A percentile compares a stretch with the other conserved stretches of the same genome.
phyloP scores from a whole-genome alignment of 164 flowering plant species.

The Berberis vulgaris region DNA sequence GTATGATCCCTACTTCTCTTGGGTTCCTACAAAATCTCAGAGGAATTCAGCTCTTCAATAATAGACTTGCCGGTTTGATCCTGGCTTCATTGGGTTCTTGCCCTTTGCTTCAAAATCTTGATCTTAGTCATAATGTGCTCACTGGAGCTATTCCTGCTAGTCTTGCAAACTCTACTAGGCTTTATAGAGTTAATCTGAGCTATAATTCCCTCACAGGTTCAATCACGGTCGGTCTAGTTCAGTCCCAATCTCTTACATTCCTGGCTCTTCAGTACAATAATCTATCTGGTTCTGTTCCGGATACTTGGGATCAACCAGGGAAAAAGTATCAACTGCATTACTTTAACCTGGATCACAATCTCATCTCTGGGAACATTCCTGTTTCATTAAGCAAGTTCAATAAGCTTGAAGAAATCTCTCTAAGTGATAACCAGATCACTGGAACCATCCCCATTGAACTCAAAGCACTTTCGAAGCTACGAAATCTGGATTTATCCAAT shows the following conservation, averaged over 20 bases:
- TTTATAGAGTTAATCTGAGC: conserved; percentile 70
- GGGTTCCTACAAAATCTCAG: conserved; percentile 65
- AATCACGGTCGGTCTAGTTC: conserved; percentile 45
- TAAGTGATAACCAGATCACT: conserved; percentile 43
- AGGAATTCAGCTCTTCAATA: conserved; percentile 77
- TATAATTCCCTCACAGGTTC: conserved; percentile 58
- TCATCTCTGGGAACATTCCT: conserved; percentile 49
- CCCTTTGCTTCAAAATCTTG: conserved; percentile 54
- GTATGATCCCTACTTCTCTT: conserved; percentile 58
- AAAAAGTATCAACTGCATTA: conserved; percentile 33
- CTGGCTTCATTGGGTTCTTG: conserved; percentile 62
- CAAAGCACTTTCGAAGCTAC: conserved; percentile 39
- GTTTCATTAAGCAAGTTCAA: conserved; percentile 33
- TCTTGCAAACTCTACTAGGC: conserved; percentile 47
- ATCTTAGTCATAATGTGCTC: conserved; percentile 67
- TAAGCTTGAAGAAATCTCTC: conserved; percentile 39
- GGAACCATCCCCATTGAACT: conserved; percentile 54
- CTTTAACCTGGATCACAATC: conserved; percentile 52
- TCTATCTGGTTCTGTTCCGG: conserved; percentile 68
- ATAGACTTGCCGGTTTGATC: conserved; percentile 68
- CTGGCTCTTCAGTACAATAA: conserved; percentile 72
- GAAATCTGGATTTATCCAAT: conserved; percentile 49
- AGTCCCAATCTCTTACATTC: conserved; percentile 42
- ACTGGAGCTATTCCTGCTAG: conserved; percentile 56
- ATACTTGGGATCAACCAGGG: conserved; percentile 36